Percentiles rank a stretch among this genome's conserved stretches.
These are phyloP conservation scores for Cladophialophora exuberans DNA, from an alignment of 2,329 filamentous ascomycete species.

Conservation along the genomic window DNA sequence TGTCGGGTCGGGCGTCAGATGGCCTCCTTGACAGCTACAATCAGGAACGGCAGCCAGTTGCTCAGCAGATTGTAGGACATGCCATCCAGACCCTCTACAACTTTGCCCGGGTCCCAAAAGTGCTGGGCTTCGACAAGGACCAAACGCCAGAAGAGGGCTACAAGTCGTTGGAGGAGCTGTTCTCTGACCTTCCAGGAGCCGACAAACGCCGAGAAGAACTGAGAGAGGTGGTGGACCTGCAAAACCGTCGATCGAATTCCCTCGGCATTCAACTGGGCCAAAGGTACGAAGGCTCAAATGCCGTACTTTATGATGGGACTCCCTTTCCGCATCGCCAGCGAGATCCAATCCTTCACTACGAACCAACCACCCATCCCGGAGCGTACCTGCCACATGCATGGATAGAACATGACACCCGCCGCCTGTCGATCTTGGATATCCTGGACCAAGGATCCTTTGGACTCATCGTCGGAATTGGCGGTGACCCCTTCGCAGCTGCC, in stretches of 20 bases:
- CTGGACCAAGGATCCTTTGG: conserved; percentile 6
- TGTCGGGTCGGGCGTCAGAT: conserved; percentile 31
- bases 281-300: conserved; percentile 37
- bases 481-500: not conserved
- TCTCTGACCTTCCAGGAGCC: conserved; percentile 19
- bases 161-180: conserved; percentile 64
- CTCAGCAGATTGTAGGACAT: conserved; percentile 31
- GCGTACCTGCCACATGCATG: conserved; percentile 38
- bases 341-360: conserved; percentile 23
- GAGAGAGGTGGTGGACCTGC: conserved; percentile 2
- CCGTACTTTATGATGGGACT: conserved; percentile 10
- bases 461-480: conserved; percentile 12
- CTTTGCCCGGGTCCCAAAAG: conserved; percentile 38
- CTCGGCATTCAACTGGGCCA: conserved; percentile 29
- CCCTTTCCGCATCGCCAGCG: conserved; percentile 31
- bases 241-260: conserved; percentile 17
- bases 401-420: conserved; percentile 20
- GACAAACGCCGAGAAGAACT: conserved; percentile 25
- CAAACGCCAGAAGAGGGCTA: conserved; percentile 85
- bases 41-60: conserved; percentile 44
- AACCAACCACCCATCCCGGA: conserved; percentile 27
- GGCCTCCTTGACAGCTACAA: conserved; percentile 45
- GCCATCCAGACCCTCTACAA: conserved; percentile 35
- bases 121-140: conserved; percentile 59
- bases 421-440: conserved; percentile 4